A percentile compares a stretch with the other conserved stretches of the same genome.
Conservation (phyloP, 2,329 filamentous ascomycete species). For the Lasiodiplodia gonubiensis region DNA sequence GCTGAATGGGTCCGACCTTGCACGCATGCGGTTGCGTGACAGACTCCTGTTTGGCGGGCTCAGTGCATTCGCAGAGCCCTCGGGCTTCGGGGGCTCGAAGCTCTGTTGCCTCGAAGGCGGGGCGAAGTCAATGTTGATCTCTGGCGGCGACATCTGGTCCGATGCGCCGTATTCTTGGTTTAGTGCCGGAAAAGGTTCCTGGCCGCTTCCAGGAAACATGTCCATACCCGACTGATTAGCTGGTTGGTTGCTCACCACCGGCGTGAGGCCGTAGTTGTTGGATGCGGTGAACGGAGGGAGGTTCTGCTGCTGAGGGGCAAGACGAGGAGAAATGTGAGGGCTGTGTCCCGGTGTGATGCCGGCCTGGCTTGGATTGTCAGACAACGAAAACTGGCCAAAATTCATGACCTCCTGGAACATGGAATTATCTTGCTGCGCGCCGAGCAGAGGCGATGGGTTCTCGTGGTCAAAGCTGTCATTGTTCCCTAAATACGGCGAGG, state of each 20-base stretch:
- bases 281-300: slow-evolving; percentile 56
- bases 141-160: slow-evolving; percentile 84
- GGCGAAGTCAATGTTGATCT: slow-evolving; percentile 92
- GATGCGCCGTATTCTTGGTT: slow-evolving; percentile 65
- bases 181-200: slow-evolving; percentile 57
- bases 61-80: slow-evolving; percentile 71
- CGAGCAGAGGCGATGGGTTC: slow-evolving; percentile 80
- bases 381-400: slow-evolving; percentile 81
- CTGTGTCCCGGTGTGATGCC: slow-evolving; percentile 70
- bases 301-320: slow-evolving; percentile 71
- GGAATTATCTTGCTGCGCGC: slow-evolving; percentile 70
- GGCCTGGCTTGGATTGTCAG: slow-evolving; percentile 58
- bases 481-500: slow-evolving; percentile 80
- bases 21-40: slow-evolving; percentile 61
- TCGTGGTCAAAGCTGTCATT: slow-evolving; percentile 80
- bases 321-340: slow-evolving; percentile 70
- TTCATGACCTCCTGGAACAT: slow-evolving; percentile 80
- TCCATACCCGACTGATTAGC: slow-evolving; percentile 53
- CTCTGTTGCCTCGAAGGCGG: slow-evolving; percentile 71
- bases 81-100: slow-evolving; percentile 69
- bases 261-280: slow-evolving; percentile 54
- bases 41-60: slow-evolving; percentile 75
- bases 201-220: slow-evolving; percentile 56
- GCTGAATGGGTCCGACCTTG: slow-evolving; percentile 66
- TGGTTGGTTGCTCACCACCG: slow-evolving; percentile 56